phyloP scores from a whole-genome alignment of 2,329 filamentous ascomycete species.

The Colletotrichum truncatum region DNA sequence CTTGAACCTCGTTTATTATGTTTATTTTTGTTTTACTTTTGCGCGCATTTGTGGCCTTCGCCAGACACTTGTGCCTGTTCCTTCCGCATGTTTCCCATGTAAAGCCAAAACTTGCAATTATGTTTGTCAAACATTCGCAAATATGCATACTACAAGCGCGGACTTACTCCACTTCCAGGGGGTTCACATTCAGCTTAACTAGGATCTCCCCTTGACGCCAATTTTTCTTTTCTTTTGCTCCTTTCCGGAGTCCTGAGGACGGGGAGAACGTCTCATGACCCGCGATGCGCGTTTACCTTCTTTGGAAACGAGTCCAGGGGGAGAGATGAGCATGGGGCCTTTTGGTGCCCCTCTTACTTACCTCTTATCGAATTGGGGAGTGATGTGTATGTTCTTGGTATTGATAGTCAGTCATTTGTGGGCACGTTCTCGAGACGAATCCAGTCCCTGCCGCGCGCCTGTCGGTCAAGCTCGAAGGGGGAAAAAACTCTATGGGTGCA shows the following conservation, averaged over 20 bases:
- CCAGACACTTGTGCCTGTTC: not conserved
- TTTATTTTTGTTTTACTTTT: not conserved
- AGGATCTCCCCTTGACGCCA: not conserved
- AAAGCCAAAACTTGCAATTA: slow-evolving; percentile 1
- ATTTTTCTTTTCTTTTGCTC: not conserved
- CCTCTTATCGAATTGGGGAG: too few relatives aligned
- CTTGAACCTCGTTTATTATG: not conserved
- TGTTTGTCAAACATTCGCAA: not conserved
- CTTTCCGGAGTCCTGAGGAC: not conserved
- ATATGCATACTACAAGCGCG: slow-evolving; percentile 7
- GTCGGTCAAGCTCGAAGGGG: too few relatives aligned
- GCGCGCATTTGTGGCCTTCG: too few relatives aligned
- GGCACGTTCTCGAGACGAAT: too few relatives aligned
- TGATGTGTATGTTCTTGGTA: too few relatives aligned
- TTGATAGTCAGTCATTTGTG: too few relatives aligned
- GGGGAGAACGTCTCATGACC: slow-evolving; percentile 9
- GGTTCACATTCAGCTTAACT: slow-evolving; percentile 12
- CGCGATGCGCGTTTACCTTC: not conserved
- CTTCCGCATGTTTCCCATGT: not conserved
- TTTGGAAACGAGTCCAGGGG: not conserved
- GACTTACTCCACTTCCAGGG: not conserved
- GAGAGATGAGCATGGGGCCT: too few relatives aligned
- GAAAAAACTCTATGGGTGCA: too few relatives aligned
- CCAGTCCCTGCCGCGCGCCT: too few relatives aligned
- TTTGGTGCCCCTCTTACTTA: too few relatives aligned